A percentile compares a stretch with the other conserved stretches of the same genome.
Evolutionary conservation across 208 protist species (phyloP).

Genomic region (Vickermania spadyakhi): DNA sequence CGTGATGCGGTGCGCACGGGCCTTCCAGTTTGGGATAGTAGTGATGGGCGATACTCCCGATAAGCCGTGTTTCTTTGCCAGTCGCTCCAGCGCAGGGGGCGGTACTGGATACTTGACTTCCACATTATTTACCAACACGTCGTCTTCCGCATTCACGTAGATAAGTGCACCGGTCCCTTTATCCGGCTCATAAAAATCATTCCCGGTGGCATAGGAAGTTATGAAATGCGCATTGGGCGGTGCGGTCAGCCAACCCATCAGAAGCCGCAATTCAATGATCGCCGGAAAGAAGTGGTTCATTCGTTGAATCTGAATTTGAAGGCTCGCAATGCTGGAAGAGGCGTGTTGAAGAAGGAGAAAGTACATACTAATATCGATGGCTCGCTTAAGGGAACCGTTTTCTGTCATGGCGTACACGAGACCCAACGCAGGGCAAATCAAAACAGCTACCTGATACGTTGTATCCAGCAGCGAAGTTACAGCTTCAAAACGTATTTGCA

Average conservation of each 20-base stretch:
- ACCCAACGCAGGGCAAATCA: not conserved
- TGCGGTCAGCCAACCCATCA: not conserved
- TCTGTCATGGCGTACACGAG: not conserved
- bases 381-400: not conserved
- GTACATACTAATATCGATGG: conserved; percentile 54
- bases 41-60: not conserved
- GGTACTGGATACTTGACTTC: not conserved
- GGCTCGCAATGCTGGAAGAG: not conserved
- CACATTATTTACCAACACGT: not conserved
- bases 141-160: not conserved
- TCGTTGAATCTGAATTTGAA: not conserved
- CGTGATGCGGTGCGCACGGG: conserved; percentile 29
- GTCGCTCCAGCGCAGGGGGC: not conserved
- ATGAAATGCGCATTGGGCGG: not conserved
- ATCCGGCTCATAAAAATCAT: not conserved
- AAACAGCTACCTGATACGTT: not conserved
- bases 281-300: not conserved
- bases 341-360: conserved; percentile 48
- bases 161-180: not conserved
- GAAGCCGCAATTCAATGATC: not conserved
- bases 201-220: not conserved
- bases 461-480: not conserved
- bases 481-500: not conserved
- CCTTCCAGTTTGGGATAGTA: conserved; percentile 11
- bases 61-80: not conserved